phyloP scores from a whole-genome alignment of 352 stramenopile genomes.

The Phytophthora colocasiae region DNA sequence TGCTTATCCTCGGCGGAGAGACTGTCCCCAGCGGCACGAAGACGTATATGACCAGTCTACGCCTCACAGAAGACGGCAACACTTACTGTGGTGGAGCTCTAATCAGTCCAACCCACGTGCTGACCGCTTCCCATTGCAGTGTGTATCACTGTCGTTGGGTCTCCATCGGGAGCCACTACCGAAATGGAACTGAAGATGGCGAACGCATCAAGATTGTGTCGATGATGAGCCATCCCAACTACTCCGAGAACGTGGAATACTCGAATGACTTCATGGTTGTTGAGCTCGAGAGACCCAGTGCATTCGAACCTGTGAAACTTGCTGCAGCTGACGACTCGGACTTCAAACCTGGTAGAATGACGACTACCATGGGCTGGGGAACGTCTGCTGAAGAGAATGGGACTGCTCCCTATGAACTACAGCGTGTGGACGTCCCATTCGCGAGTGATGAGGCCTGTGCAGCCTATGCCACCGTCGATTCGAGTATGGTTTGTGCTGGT shows the following conservation, averaged over 20 bases:
- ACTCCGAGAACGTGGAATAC: conserved; percentile 9
- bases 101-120: conserved; percentile 21
- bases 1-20: conserved; percentile 43
- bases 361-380: conserved; percentile 30
- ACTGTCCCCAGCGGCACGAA: conserved; percentile 40
- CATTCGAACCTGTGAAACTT: conserved; percentile 1
- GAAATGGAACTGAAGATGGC: conserved; percentile 20
- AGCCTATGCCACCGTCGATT: conserved; percentile 25
- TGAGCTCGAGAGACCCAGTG: not conserved
- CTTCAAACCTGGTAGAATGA: conserved; percentile 27
- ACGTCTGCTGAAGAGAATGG: conserved; percentile 24
- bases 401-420: conserved; percentile 29
- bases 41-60: conserved; percentile 42
- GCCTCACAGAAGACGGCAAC: not conserved
- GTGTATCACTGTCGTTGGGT: conserved; percentile 2
- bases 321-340: not conserved
- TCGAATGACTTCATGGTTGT: conserved; percentile 53
- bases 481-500: conserved; percentile 56
- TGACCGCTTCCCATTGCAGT: conserved; percentile 20
- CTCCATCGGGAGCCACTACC: conserved; percentile 13
- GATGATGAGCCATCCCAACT: conserved; percentile 24
- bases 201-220: conserved; percentile 26
- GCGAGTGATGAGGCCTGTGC: conserved; percentile 40
- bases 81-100: conserved; percentile 13
- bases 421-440: conserved; percentile 41